Evolutionary conservation across 257 asterid species (phyloP).

Genomic region (Voacanga thouarsii): DNA sequence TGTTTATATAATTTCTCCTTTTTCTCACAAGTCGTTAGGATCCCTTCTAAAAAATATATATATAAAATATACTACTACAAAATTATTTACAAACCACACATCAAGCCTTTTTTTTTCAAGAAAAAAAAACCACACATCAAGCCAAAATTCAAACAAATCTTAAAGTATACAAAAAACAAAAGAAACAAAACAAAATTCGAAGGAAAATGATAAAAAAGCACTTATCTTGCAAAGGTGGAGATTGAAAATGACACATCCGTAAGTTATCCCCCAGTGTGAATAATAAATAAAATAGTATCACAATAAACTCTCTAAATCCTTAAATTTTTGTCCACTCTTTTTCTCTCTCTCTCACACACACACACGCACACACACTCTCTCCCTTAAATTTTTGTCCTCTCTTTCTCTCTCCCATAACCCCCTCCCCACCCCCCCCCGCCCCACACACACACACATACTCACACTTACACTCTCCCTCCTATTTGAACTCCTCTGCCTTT

Average conservation of each 20-base stretch:
- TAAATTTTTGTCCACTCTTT: too few relatives aligned
- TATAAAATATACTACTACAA: background rate
- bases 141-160: background rate
- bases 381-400: too few relatives aligned
- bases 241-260: background rate
- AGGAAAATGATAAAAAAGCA: background rate
- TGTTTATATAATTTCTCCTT: too few relatives aligned
- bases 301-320: too few relatives aligned
- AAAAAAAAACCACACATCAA: background rate
- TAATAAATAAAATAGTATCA: too few relatives aligned
- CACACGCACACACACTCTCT: too few relatives aligned
- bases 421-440: background rate
- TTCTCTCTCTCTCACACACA: too few relatives aligned
- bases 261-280: too few relatives aligned
- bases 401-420: too few relatives aligned
- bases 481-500: slow-evolving; percentile 5
- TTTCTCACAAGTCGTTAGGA: too few relatives aligned
- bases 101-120: background rate
- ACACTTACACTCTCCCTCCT: background rate
- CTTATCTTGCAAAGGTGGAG: background rate
- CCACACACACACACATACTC: background rate
- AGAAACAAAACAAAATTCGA: background rate
- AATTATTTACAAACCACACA: background rate
- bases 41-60: background rate
- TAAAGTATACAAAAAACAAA: background rate